These are phyloP conservation scores for Linnemannia schmuckeri DNA, from an alignment of 192 early-diverging fungal species.

Conservation along the genomic window DNA sequence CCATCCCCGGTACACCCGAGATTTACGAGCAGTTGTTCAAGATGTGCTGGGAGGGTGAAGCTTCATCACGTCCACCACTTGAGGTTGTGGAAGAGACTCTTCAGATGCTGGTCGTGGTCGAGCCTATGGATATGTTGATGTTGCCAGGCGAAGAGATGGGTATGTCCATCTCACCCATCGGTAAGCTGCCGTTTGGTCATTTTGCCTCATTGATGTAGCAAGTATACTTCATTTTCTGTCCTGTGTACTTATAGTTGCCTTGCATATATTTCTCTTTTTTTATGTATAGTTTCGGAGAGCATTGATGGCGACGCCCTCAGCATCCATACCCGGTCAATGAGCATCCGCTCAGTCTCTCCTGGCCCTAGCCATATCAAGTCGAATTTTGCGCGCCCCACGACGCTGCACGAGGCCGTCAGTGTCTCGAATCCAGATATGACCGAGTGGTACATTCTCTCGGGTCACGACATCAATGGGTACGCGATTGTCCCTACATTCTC, in stretches of 20 bases:
- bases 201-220: neutral
- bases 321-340: constrained; percentile 41
- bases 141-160: constrained; percentile 45
- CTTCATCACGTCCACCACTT: constrained; percentile 34
- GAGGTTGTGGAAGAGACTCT: constrained; percentile 54
- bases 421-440: constrained; percentile 57
- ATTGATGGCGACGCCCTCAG: constrained; percentile 48
- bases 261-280: neutral
- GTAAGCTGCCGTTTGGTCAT: constrained; percentile 26
- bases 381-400: constrained; percentile 23
- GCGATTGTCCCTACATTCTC: constrained; percentile 54
- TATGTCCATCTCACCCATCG: constrained; percentile 43
- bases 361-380: constrained; percentile 23
- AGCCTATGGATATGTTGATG: constrained; percentile 58
- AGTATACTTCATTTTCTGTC: neutral
- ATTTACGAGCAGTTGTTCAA: constrained; percentile 55
- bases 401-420: constrained; percentile 48
- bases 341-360: constrained; percentile 36
- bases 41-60: constrained; percentile 52
- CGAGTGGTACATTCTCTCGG: constrained; percentile 55
- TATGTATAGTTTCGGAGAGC: constrained; percentile 45
- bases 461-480: constrained; percentile 51
- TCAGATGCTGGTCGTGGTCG: constrained; percentile 53
- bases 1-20: constrained; percentile 48
- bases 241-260: neutral